Conservation (phyloP, 345 rosid species). For the Eucalyptus urophylla region DNA sequence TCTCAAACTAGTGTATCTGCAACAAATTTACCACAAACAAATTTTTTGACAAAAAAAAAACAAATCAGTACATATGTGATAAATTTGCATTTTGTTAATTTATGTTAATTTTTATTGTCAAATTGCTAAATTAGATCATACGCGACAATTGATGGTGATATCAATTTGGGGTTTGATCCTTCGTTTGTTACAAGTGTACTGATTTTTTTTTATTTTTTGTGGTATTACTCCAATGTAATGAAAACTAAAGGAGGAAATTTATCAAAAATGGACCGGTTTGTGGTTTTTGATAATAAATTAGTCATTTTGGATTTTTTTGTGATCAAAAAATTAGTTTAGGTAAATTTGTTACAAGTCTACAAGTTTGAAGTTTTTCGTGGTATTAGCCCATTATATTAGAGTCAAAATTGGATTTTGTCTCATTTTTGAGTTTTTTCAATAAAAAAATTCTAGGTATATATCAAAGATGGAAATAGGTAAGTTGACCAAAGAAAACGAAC, state of each 20-base stretch:
- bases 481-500: background rate
- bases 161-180: background rate
- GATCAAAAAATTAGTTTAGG: background rate
- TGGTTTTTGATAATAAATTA: accelerated
- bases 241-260: accelerated
- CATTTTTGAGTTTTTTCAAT: background rate
- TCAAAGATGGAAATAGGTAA: background rate
- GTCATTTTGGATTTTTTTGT: too few relatives aligned
- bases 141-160: accelerated
- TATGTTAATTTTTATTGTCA: too few relatives aligned
- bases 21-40: accelerated
- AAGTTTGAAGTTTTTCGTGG: background rate
- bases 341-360: too few relatives aligned
- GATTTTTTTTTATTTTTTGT: too few relatives aligned
- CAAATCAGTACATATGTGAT: accelerated
- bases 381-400: background rate
- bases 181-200: accelerated
- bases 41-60: accelerated
- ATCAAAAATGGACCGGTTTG: accelerated
- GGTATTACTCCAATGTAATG: too few relatives aligned
- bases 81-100: accelerated
- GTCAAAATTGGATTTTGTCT: background rate
- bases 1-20: accelerated
- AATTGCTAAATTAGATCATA: too few relatives aligned
- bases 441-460: background rate